Conservation (phyloP, 2,329 filamentous ascomycete genomes). For the Escovopsis sp. region DNA sequence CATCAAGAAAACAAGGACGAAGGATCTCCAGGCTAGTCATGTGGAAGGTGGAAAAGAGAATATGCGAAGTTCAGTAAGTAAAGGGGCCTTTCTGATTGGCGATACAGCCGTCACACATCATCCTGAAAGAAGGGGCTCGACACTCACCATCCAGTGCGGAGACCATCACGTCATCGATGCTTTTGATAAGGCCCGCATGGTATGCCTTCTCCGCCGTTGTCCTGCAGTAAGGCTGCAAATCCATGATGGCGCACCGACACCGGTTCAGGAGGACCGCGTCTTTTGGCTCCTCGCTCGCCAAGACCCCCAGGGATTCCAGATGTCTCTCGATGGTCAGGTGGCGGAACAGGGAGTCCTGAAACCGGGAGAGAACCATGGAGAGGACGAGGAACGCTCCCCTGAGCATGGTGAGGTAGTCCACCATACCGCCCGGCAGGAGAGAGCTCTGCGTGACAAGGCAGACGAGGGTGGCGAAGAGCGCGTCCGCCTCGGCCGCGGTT, state of each 20-base stretch:
- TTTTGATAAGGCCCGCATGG: conserved; percentile 6
- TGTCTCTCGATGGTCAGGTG: conserved; percentile 13
- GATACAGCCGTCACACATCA: neutral
- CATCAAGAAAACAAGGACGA: conserved; percentile 10
- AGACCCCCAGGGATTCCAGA: conserved; percentile 7
- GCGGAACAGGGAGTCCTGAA: conserved; percentile 10
- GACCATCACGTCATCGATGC: conserved; percentile 5
- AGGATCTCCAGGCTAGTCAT: conserved; percentile 10
- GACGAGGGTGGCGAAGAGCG: conserved; percentile 19
- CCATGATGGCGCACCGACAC: conserved; percentile 8
- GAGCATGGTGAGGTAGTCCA: conserved; percentile 21
- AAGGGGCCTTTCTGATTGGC: no score
- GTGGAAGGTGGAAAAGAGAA: neutral
- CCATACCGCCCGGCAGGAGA: conserved; percentile 22
- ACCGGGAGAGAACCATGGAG: conserved; percentile 9
- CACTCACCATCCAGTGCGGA: conserved; percentile 10
- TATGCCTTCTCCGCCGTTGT: conserved; percentile 8
- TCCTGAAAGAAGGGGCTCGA: no score
- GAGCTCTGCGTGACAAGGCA: conserved; percentile 21
- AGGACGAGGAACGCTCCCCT: conserved; percentile 15
- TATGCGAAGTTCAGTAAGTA: no score
- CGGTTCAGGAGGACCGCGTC: conserved; percentile 8
- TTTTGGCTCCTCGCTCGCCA: conserved; percentile 10
- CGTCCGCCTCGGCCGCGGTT: conserved; percentile 18
- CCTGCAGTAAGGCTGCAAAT: conserved; percentile 8